These are phyloP conservation scores for Colletotrichum gigasporum DNA, from an alignment of 2,329 filamentous ascomycete genomes.

Conservation along the genomic window DNA sequence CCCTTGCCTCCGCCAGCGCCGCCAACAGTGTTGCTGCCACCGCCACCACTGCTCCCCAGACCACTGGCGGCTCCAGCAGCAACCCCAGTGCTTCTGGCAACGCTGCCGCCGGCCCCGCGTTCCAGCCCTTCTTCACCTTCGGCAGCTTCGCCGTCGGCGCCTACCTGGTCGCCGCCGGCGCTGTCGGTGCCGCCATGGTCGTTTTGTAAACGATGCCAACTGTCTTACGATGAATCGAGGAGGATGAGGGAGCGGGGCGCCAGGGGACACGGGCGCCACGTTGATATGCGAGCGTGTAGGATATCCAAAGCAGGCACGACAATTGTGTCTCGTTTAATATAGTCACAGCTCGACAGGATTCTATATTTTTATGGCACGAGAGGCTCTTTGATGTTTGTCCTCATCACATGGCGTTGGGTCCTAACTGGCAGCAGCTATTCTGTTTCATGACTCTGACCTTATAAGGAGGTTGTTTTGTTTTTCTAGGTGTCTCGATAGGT, in stretches of 20 bases:
- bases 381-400: slow-evolving; percentile 24
- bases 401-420: slow-evolving; percentile 30
- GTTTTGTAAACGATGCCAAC: slow-evolving; percentile 54
- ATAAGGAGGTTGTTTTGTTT: slow-evolving; percentile 15
- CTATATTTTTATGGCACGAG: slow-evolving; percentile 17
- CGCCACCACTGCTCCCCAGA: slow-evolving; percentile 52
- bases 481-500: slow-evolving; percentile 1
- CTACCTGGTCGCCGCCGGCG: slow-evolving; percentile 62
- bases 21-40: slow-evolving; percentile 58
- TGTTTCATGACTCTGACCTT: slow-evolving; percentile 25
- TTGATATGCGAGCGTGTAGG: slow-evolving; percentile 25
- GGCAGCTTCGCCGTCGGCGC: slow-evolving; percentile 59
- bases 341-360: slow-evolving; percentile 26
- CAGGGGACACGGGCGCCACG: not conserved
- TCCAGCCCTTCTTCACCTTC: slow-evolving; percentile 52
- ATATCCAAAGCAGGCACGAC: slow-evolving; percentile 23
- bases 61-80: slow-evolving; percentile 42
- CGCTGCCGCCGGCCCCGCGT: slow-evolving; percentile 41
- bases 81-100: slow-evolving; percentile 33
- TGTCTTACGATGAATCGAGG: slow-evolving; percentile 1
- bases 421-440: slow-evolving; percentile 22
- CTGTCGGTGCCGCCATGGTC: slow-evolving; percentile 63
- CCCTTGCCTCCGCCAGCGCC: slow-evolving; percentile 71
- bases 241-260: slow-evolving; percentile 2
- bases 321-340: slow-evolving; percentile 23